A percentile compares a stretch with the other conserved stretches of the same genome.
phyloP scores from a whole-genome alignment of 2,329 filamentous ascomycete genomes.

The Fusarium begoniae region DNA sequence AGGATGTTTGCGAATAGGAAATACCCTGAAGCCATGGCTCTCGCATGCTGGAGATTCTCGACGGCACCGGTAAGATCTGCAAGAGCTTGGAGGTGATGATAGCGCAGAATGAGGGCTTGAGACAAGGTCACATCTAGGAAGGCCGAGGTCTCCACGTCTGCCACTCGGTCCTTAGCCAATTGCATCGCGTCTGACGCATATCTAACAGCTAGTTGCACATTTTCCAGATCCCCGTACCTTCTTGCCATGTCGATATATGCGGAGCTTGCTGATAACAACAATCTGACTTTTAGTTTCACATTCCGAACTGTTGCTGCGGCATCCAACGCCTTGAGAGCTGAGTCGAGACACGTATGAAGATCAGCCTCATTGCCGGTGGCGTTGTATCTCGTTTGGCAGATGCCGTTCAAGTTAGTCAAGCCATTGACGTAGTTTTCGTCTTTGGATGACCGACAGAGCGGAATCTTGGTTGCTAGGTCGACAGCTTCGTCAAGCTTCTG shows the following conservation, averaged over 20 bases:
- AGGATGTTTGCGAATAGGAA: background rate
- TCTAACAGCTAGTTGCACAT: background rate
- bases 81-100: background rate
- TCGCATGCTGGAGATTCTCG: background rate
- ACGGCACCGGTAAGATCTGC: background rate
- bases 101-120: background rate
- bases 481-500: background rate
- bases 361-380: no score
- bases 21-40: background rate
- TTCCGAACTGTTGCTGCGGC: background rate
- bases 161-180: background rate
- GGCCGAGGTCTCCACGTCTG: background rate
- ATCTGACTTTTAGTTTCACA: fast-evolving
- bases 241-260: background rate
- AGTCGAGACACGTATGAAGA: no score
- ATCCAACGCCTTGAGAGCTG: no score
- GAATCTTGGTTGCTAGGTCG: background rate
- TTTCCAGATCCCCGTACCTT: no score
- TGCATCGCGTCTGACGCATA: background rate
- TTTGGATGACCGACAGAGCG: no score
- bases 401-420: no score
- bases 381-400: no score
- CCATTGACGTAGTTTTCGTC: no score
- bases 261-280: background rate
- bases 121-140: background rate